phyloP scores from a whole-genome alignment of 2,329 filamentous ascomycete genomes.

The Pestalotiopsis sp. region DNA sequence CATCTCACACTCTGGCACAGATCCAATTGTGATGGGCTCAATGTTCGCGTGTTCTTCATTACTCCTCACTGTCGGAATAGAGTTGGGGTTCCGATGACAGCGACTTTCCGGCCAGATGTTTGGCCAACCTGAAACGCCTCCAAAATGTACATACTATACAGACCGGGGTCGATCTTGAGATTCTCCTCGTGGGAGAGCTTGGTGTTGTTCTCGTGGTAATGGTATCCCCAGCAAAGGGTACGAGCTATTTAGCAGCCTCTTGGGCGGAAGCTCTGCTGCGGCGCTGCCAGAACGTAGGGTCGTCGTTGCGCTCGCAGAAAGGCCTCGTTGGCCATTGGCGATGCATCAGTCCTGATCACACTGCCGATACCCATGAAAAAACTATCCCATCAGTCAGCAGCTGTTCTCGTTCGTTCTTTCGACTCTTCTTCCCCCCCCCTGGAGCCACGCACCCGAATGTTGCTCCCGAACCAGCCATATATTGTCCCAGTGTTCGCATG shows the following conservation, averaged over 20 bases:
- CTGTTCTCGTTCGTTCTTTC: slow-evolving; percentile 18
- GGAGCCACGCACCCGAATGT: slow-evolving; percentile 80
- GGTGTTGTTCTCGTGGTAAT: background rate
- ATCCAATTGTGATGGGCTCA: background rate
- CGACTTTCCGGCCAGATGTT: background rate
- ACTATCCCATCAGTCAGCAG: slow-evolving; percentile 37
- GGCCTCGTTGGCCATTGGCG: slow-evolving; percentile 73
- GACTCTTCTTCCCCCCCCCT: background rate
- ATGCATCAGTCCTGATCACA: slow-evolving; percentile 90
- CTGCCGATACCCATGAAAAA: slow-evolving; percentile 99
- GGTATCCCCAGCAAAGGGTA: background rate
- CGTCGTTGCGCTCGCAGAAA: slow-evolving; percentile 75
- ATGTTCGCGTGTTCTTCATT: background rate
- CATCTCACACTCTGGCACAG: background rate
- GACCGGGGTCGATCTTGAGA: background rate
- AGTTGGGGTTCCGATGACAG: background rate
- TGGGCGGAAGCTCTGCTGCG: slow-evolving; percentile 41
- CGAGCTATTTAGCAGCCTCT: slow-evolving; percentile 25
- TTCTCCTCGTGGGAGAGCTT: background rate
- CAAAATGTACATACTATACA: slow-evolving; percentile 11
- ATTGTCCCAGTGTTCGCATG: slow-evolving; percentile 92
- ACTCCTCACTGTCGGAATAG: background rate
- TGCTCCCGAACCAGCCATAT: slow-evolving; percentile 92
- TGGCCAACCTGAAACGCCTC: slow-evolving; percentile 5
- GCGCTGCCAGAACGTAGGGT: slow-evolving; percentile 66